phyloP scores from a whole-genome alignment of 208 protist species.

The Porcisia hertigi region DNA sequence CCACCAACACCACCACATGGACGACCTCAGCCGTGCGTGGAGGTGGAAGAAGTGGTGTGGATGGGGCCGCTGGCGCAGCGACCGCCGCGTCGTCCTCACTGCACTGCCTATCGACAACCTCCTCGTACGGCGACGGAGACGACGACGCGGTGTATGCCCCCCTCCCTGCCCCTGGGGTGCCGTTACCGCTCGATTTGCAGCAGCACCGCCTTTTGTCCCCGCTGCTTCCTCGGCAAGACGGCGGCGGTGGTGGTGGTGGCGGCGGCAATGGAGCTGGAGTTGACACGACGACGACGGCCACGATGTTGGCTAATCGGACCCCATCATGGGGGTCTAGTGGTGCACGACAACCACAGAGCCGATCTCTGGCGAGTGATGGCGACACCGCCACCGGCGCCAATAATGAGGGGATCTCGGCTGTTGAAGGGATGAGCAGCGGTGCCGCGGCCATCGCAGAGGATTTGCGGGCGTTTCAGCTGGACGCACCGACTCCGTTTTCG shows the following conservation, averaged over 20 bases:
- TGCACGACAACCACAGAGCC: background rate
- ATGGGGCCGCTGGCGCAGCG: background rate
- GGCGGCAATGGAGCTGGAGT: background rate
- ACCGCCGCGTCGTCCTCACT: background rate
- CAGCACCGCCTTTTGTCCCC: slow-evolving; percentile 4
- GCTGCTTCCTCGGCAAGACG: background rate
- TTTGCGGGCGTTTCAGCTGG: slow-evolving; percentile 9
- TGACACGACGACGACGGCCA: background rate
- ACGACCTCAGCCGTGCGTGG: background rate
- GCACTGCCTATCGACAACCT: slow-evolving; percentile 1
- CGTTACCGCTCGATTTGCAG: slow-evolving; percentile 7
- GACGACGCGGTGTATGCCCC: slow-evolving; percentile 1
- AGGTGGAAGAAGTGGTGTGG: background rate
- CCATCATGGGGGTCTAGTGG: background rate
- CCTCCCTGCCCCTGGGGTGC: background rate
- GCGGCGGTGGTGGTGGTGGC: background rate
- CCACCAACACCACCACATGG: background rate
- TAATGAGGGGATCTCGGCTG: background rate
- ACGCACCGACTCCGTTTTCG: background rate
- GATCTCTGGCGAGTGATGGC: background rate
- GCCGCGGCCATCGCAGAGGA: background rate
- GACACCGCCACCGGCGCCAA: background rate
- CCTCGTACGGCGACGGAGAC: slow-evolving; percentile 2
- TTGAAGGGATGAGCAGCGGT: too few relatives aligned
- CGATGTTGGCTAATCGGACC: background rate